Percentiles rank a stretch among this genome's conserved stretches.
Conservation (phyloP, 2,329 filamentous ascomycete genomes). For the Colletotrichum acutatum region DNA sequence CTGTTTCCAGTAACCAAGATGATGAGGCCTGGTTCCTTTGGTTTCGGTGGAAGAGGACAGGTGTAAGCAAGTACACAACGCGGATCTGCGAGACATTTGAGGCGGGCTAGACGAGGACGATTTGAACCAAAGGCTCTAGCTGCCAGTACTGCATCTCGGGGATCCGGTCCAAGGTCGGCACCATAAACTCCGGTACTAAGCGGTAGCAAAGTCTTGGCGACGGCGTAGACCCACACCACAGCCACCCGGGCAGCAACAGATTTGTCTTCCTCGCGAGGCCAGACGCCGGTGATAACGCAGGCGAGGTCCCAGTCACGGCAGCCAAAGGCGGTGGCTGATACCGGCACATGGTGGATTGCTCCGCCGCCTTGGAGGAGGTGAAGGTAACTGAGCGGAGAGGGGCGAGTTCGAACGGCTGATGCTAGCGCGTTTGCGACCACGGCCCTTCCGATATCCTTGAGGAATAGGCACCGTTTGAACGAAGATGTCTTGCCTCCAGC, state of each 20-base stretch:
- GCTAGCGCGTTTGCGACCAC: slow-evolving; percentile 51
- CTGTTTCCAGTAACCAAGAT: slow-evolving; percentile 67
- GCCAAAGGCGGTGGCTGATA: slow-evolving; percentile 66
- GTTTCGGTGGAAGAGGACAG: slow-evolving; percentile 60
- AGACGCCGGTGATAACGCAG: slow-evolving; percentile 72
- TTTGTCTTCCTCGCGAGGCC: slow-evolving; percentile 64
- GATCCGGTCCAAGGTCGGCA: slow-evolving; percentile 72
- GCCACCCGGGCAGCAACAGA: slow-evolving; percentile 50
- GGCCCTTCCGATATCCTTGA: slow-evolving; percentile 56
- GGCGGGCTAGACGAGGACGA: slow-evolving; percentile 54
- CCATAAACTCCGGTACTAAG: slow-evolving; percentile 64
- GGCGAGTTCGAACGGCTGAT: slow-evolving; percentile 57
- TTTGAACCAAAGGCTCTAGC: slow-evolving; percentile 68
- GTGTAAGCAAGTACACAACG: slow-evolving; percentile 62
- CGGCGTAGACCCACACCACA: slow-evolving; percentile 67
- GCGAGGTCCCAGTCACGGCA: slow-evolving; percentile 73
- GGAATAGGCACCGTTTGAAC: slow-evolving; percentile 73
- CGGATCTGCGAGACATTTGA: slow-evolving; percentile 64
- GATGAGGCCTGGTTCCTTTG: slow-evolving; percentile 56
- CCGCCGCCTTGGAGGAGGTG: slow-evolving; percentile 71
- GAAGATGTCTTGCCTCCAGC: slow-evolving; percentile 68
- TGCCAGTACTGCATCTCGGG: slow-evolving; percentile 64
- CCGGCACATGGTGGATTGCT: slow-evolving; percentile 55
- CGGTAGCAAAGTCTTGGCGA: slow-evolving; percentile 58
- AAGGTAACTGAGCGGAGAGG: slow-evolving; percentile 67